These are phyloP conservation scores for Xylaria venustula DNA, from an alignment of 495 filamentous ascomycete genomes.

Conservation along the genomic window DNA sequence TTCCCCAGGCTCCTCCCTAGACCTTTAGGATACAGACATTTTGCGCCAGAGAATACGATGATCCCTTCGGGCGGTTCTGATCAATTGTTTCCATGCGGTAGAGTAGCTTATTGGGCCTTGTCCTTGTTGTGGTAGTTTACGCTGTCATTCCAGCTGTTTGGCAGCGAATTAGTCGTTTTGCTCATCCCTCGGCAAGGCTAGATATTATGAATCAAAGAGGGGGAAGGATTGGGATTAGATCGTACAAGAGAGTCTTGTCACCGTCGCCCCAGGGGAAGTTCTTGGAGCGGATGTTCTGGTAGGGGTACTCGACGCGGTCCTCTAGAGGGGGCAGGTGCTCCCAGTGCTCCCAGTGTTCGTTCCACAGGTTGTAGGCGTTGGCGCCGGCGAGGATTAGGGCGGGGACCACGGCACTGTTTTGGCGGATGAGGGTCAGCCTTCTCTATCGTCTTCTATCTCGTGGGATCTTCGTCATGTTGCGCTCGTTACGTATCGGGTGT, in stretches of 20 bases:
- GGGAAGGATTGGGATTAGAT: background rate
- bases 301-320: constrained; percentile 86
- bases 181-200: background rate
- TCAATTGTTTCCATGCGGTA: background rate
- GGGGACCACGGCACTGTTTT: constrained; percentile 63
- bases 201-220: background rate
- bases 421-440: constrained; percentile 7
- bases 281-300: constrained; percentile 89
- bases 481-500: background rate
- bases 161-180: constrained; percentile 1
- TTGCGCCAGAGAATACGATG: background rate
- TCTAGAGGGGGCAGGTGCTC: constrained; percentile 79
- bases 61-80: constrained; percentile 36
- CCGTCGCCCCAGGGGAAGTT: constrained; percentile 91
- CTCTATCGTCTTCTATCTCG: background rate
- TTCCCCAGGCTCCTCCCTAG: constrained; percentile 29
- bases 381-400: constrained; percentile 63
- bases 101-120: constrained; percentile 56
- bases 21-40: background rate
- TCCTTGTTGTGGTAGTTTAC: constrained; percentile 98
- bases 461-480: background rate
- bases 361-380: constrained; percentile 89
- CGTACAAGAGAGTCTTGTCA: constrained; percentile 66
- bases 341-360: constrained; percentile 96
- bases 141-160: constrained; percentile 78